Evolutionary conservation across 345 rosid genomes (phyloP).

Genomic region (Rhizophora apiculata): DNA sequence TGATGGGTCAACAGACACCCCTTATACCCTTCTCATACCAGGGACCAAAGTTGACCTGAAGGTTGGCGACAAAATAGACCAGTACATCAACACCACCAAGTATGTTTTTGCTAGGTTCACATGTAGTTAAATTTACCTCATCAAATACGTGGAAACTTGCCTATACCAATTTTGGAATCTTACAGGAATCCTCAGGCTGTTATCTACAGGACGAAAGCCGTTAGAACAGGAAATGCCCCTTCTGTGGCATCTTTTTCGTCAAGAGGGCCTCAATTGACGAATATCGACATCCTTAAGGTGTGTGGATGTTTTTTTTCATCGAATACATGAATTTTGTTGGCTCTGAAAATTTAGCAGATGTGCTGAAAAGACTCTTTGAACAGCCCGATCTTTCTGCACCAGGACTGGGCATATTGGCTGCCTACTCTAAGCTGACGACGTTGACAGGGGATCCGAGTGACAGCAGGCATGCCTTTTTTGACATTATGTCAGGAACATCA

Average conservation of each 20-base stretch:
- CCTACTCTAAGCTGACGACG: slow-evolving; percentile 47
- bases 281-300: slow-evolving; percentile 72
- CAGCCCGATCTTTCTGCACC: slow-evolving; percentile 95
- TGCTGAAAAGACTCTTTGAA: background rate
- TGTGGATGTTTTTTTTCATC: background rate
- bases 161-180: too few species aligned
- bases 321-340: background rate
- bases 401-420: slow-evolving; percentile 73
- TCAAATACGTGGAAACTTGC: too few species aligned
- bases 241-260: slow-evolving; percentile 67
- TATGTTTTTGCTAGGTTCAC: slow-evolving; percentile 24
- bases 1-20: slow-evolving; percentile 25
- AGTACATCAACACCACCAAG: slow-evolving; percentile 73
- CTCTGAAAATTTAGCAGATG: background rate
- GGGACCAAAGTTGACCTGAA: slow-evolving; percentile 35
- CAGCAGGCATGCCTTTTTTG: slow-evolving; percentile 36
- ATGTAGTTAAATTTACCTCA: background rate
- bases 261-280: slow-evolving; percentile 68
- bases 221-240: slow-evolving; percentile 39
- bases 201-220: slow-evolving; percentile 48
- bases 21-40: slow-evolving; percentile 37
- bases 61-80: slow-evolving; percentile 47
- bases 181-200: slow-evolving; percentile 57
- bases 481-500: slow-evolving; percentile 80
- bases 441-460: slow-evolving; percentile 43